Conservation (phyloP, 345 rosid genomes). For the Dipteronia sinensis region DNA sequence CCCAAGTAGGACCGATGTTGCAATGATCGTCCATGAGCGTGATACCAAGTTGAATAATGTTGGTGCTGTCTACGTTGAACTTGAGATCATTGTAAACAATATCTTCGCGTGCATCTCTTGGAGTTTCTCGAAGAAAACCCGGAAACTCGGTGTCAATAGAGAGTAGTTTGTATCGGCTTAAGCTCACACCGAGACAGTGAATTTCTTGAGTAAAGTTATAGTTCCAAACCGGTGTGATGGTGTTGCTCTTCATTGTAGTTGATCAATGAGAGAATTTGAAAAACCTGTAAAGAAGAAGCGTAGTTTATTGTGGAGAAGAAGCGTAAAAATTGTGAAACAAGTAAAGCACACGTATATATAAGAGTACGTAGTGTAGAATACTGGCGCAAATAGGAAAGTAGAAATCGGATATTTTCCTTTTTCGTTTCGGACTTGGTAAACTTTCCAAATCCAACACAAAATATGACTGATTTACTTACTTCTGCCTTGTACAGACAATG, state of each 20-base stretch:
- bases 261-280: too few relatives aligned
- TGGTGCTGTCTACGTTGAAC: not conserved
- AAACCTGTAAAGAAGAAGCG: too few relatives aligned
- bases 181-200: not conserved
- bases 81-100: not conserved
- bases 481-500: too few relatives aligned
- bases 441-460: too few relatives aligned
- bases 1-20: not conserved
- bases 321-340: too few relatives aligned
- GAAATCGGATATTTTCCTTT: too few relatives aligned
- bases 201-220: not conserved
- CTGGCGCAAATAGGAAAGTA: too few relatives aligned
- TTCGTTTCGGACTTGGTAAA: too few relatives aligned
- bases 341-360: too few relatives aligned
- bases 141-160: slow-evolving; percentile 10
- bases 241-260: not conserved
- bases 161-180: not conserved
- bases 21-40: not conserved
- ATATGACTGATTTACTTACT: too few relatives aligned
- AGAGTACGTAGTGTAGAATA: too few relatives aligned
- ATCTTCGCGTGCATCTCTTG: not conserved
- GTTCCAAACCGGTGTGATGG: not conserved
- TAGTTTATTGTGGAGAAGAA: too few relatives aligned
- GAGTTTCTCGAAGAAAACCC: slow-evolving; percentile 6
- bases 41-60: slow-evolving; percentile 10